A percentile compares a stretch with the other conserved stretches of the same genome.
Conservation (phyloP, 352 stramenopile species). For the Pythium folliculosum region DNA sequence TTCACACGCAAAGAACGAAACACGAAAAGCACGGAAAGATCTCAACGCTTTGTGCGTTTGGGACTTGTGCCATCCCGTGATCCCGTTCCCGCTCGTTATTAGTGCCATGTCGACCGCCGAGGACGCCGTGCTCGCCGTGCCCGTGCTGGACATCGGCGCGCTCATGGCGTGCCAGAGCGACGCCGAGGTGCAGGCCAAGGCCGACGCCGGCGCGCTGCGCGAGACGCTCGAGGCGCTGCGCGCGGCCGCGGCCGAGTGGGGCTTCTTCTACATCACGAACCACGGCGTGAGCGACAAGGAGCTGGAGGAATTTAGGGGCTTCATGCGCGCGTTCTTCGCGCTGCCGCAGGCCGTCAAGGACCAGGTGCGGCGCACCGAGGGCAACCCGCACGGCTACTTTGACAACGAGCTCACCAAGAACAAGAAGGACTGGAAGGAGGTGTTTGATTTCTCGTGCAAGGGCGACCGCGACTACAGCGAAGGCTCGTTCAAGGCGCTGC, state of each 20-base stretch:
- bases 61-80: no score
- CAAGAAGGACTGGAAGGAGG: slow-evolving; percentile 91
- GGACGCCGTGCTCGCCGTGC: neutral
- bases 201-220: slow-evolving; percentile 8
- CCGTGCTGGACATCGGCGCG: neutral
- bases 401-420: slow-evolving; percentile 95
- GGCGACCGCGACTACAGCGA: slow-evolving; percentile 4
- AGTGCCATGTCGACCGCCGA: neutral
- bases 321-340: slow-evolving; percentile 81
- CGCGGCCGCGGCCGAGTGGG: slow-evolving; percentile 73
- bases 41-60: no score
- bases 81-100: no score
- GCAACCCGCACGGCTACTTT: slow-evolving; percentile 91
- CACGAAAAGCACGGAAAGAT: no score
- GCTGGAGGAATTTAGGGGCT: slow-evolving; percentile 58
- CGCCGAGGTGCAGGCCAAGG: neutral
- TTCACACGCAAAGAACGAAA: neutral
- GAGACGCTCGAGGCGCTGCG: slow-evolving; percentile 44
- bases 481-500: slow-evolving; percentile 47
- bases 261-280: slow-evolving; percentile 93
- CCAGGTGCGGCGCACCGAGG: slow-evolving; percentile 53
- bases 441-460: slow-evolving; percentile 56
- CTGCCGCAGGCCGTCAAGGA: slow-evolving; percentile 64
- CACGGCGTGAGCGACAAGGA: slow-evolving; percentile 65
- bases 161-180: neutral